These are phyloP conservation scores for Cardamine resedifolia DNA, from an alignment of 345 rosid species.

Conservation along the genomic window DNA sequence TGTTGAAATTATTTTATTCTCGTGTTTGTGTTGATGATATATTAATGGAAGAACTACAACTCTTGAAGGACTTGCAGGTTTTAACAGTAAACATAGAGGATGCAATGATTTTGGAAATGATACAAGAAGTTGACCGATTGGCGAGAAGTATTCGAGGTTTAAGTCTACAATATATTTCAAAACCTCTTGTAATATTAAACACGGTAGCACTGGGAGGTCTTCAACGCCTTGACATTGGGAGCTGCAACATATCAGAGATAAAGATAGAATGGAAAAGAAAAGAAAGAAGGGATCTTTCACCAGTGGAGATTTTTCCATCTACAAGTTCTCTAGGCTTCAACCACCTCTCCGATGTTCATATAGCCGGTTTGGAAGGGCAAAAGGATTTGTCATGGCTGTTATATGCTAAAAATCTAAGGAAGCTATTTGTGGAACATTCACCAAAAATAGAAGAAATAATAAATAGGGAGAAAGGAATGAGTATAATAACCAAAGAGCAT, in stretches of 20 bases:
- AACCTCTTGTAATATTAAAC: not conserved
- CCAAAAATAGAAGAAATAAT: not conserved
- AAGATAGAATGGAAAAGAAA: not conserved
- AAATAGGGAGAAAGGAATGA: not conserved
- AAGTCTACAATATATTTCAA: rapidly evolving
- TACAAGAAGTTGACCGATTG: not conserved
- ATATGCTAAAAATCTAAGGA: not conserved
- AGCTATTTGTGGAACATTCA: not conserved
- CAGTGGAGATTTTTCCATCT: not conserved
- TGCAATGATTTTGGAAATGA: not conserved
- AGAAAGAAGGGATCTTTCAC: not conserved
- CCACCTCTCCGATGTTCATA: not conserved
- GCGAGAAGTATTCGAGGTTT: not conserved
- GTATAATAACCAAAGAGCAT: not conserved
- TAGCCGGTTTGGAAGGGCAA: not conserved
- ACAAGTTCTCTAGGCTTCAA: not conserved
- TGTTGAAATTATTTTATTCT: not conserved
- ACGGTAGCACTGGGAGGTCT: not conserved
- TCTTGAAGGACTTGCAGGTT: not conserved
- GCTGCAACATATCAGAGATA: not conserved
- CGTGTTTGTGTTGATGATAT: not conserved
- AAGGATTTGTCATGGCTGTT: not conserved
- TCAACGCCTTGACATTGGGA: rapidly evolving
- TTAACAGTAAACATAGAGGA: not conserved
- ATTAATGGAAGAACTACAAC: not conserved